Percentiles rank a stretch among this genome's conserved stretches.
phyloP scores from a whole-genome alignment of 2,329 filamentous ascomycete species.

The Ceratocystis eucalypticola region DNA sequence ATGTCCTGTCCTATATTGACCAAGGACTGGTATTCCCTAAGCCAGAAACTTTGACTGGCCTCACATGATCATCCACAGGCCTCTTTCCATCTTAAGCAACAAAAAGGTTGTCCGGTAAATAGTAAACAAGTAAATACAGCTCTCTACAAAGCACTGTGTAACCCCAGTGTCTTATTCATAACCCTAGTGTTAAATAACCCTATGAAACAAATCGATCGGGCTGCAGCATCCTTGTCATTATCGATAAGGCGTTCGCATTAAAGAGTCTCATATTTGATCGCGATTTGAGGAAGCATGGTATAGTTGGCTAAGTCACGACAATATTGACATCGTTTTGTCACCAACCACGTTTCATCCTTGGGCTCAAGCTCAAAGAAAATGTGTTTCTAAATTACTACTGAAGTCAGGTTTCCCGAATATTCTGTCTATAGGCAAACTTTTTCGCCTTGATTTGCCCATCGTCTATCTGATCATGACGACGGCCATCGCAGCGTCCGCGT shows the following conservation, averaged over 20 bases:
- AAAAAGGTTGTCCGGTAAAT: no score
- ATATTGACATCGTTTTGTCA: neutral
- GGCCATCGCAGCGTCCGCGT: conserved; percentile 11
- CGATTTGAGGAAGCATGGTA: neutral
- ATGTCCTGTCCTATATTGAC: no score
- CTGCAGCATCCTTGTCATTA: neutral
- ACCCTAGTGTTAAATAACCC: neutral
- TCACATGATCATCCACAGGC: no score
- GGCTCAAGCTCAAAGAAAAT: no score
- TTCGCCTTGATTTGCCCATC: neutral
- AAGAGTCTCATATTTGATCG: neutral
- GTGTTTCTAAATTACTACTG: no score
- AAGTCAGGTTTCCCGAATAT: no score
- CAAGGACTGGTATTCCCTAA: no score
- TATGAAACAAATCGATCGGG: neutral
- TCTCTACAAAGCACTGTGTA: no score
- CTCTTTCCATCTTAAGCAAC: no score
- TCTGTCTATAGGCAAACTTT: neutral
- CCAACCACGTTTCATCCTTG: no score
- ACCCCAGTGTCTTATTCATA: neutral
- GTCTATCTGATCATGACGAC: conserved; percentile 10
- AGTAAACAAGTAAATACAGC: no score
- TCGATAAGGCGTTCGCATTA: neutral
- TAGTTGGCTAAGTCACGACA: neutral
- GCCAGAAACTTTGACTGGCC: no score